Evolutionary conservation across 148 eudicot species (phyloP).

Genomic region (Heliamphora exappendiculata): DNA sequence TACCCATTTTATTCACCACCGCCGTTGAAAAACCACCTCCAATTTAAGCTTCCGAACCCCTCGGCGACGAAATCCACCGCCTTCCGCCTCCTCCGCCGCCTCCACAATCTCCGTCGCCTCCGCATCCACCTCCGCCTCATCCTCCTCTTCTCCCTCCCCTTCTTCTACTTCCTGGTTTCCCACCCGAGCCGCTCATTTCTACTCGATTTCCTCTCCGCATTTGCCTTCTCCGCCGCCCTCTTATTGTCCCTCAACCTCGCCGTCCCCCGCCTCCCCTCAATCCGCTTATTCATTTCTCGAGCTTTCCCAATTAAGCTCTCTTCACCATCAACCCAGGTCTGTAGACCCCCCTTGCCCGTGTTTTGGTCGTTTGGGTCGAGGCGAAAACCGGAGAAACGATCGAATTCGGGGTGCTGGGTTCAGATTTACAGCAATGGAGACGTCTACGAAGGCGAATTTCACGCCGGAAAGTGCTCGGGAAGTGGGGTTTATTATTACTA

Average conservation of each 20-base stretch:
- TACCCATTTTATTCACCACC: slow-evolving; percentile 39
- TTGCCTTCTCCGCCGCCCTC: slow-evolving; percentile 82
- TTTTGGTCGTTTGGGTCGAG: slow-evolving; percentile 88
- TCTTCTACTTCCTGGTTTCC: slow-evolving; percentile 75
- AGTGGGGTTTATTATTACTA: slow-evolving; percentile 90
- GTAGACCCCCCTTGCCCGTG: slow-evolving; percentile 51
- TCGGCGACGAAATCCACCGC: slow-evolving; percentile 32
- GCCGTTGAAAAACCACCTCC: slow-evolving; percentile 27
- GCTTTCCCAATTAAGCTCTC: slow-evolving; percentile 57
- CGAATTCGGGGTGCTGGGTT: slow-evolving; percentile 71
- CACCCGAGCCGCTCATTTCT: slow-evolving; percentile 69
- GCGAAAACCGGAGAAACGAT: slow-evolving; percentile 46
- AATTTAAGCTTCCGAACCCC: slow-evolving; percentile 27
- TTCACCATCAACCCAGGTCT: slow-evolving; percentile 18
- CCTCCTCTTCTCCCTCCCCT: slow-evolving; percentile 51
- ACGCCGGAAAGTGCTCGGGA: slow-evolving; percentile 86
- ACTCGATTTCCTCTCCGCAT: slow-evolving; percentile 81
- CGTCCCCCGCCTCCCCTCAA: slow-evolving; percentile 72
- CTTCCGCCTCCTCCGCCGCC: slow-evolving; percentile 39
- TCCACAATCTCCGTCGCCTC: slow-evolving; percentile 40
- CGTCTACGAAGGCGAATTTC: slow-evolving; percentile 91
- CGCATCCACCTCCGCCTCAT: slow-evolving; percentile 47
- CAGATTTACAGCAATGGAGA: slow-evolving; percentile 84
- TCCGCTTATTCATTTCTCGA: slow-evolving; percentile 58
- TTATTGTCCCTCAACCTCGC: slow-evolving; percentile 79